These are phyloP conservation scores for Colletotrichum orbiculare DNA, from an alignment of 2,329 filamentous ascomycete species.

Conservation along the genomic window DNA sequence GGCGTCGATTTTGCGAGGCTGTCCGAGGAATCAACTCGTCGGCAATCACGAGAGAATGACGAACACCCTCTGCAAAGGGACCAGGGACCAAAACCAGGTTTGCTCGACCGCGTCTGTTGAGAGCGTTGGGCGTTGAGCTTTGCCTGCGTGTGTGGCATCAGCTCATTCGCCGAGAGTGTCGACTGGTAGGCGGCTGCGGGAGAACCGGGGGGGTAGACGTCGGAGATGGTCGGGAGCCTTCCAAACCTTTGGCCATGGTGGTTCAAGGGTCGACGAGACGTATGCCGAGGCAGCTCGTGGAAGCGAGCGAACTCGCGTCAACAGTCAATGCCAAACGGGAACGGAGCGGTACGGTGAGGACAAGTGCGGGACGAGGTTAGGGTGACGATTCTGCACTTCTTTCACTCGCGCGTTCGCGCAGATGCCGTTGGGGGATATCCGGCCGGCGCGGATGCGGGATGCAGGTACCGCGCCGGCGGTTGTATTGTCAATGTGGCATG, in stretches of 20 bases:
- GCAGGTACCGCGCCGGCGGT: conserved; percentile 11
- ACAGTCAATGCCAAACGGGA: not conserved
- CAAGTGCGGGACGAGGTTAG: not conserved
- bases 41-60: too few relatives aligned
- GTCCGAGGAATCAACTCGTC: too few relatives aligned
- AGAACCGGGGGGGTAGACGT: conserved; percentile 18
- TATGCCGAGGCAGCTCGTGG: too few relatives aligned
- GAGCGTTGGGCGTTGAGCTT: not conserved
- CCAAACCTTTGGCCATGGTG: too few relatives aligned
- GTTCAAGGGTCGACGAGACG: too few relatives aligned
- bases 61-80: too few relatives aligned
- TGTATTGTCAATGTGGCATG: not conserved
- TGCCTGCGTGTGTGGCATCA: conserved; percentile 4
- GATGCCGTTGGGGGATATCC: conserved; percentile 4
- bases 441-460: conserved; percentile 18
- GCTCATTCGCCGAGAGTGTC: conserved; percentile 3
- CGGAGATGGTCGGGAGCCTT: conserved; percentile 4
- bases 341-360: conserved; percentile 6
- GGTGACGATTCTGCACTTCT: not conserved
- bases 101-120: not conserved
- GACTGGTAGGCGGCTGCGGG: conserved; percentile 14
- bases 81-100: too few relatives aligned
- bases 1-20: too few relatives aligned
- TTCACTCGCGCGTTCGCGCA: not conserved
- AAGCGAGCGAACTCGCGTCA: too few relatives aligned